Conservation (phyloP, 1,284 basidiomycete species). For the Sanghuangporus weigelae region DNA sequence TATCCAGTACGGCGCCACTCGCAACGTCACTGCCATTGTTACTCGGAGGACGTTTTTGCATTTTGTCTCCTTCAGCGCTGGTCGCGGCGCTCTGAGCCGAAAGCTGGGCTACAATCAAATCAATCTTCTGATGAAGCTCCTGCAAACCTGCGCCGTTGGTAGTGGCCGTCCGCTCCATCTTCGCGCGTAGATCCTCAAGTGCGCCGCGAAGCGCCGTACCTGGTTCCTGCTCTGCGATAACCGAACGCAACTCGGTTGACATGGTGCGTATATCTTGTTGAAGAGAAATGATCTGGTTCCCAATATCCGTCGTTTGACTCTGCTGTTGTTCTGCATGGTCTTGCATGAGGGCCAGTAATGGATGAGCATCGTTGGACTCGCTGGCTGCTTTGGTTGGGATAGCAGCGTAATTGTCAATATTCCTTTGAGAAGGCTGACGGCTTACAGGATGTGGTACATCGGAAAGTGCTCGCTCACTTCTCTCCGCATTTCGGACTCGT, state of each 20-base stretch:
- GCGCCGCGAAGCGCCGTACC: conserved; percentile 5
- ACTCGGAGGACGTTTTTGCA: background rate
- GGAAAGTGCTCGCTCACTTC: background rate
- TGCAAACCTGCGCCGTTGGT: background rate
- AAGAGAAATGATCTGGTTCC: conserved; percentile 32
- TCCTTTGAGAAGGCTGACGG: background rate
- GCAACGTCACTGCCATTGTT: background rate
- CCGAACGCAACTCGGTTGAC: conserved; percentile 17
- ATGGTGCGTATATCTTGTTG: conserved; percentile 30
- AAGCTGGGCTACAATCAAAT: conserved; percentile 1
- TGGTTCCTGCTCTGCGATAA: conserved; percentile 12
- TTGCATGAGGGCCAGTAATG: conserved; percentile 21
- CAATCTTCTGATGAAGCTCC: conserved; percentile 12
- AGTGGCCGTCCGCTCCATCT: conserved; percentile 3
- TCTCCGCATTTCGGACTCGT: background rate
- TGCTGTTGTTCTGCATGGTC: conserved; percentile 33
- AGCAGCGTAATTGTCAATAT: background rate
- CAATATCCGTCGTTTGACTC: conserved; percentile 31
- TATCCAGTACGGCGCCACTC: background rate
- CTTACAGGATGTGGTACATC: background rate
- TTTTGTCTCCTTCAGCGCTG: background rate
- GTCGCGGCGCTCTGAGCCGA: conserved; percentile 13
- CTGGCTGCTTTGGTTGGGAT: background rate
- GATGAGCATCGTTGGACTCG: background rate
- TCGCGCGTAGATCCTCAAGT: conserved; percentile 15